A percentile compares a stretch with the other conserved stretches of the same genome.
Evolutionary conservation across 2,329 filamentous ascomycete genomes (phyloP).

Genomic region (Beauveria sp.): DNA sequence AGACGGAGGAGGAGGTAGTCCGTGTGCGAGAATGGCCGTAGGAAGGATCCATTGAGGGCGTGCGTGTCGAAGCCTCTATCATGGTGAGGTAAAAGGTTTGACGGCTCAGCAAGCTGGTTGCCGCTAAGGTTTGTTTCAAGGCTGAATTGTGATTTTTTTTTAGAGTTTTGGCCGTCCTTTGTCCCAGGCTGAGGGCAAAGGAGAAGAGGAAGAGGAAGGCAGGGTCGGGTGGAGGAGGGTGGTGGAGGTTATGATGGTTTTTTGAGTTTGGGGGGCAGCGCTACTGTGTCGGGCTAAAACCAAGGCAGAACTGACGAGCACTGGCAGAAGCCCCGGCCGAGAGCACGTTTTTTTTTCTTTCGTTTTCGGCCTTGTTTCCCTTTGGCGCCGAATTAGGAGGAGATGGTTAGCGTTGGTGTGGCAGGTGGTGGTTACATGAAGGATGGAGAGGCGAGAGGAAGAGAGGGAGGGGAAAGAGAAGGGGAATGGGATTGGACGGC

Average conservation of each 20-base stretch:
- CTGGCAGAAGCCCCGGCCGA: neutral
- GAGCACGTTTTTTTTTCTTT: neutral
- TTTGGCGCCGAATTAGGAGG: neutral
- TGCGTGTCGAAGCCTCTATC: slow-evolving; percentile 15
- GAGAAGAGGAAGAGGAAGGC: neutral
- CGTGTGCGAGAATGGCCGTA: slow-evolving; percentile 49
- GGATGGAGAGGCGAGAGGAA: neutral
- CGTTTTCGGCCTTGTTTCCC: neutral
- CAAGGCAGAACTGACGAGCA: slow-evolving; percentile 6
- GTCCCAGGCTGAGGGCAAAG: neutral
- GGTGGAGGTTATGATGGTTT: neutral
- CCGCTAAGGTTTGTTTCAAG: neutral
- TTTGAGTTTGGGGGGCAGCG: slow-evolving; percentile 7
- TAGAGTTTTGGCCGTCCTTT: neutral
- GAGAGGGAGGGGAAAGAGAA: too few relatives aligned
- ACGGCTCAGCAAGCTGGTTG: neutral
- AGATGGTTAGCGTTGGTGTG: neutral
- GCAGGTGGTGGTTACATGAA: neutral
- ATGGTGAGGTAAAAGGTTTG: neutral
- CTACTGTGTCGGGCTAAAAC: slow-evolving; percentile 3
- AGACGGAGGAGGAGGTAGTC: slow-evolving; percentile 49
- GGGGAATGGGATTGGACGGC: too few relatives aligned
- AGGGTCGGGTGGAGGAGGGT: neutral
- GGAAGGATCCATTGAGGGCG: slow-evolving; percentile 25
- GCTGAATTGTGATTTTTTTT: neutral